Conservation (phyloP, 2,329 filamentous ascomycete genomes). For the Falciphora oryzae region DNA sequence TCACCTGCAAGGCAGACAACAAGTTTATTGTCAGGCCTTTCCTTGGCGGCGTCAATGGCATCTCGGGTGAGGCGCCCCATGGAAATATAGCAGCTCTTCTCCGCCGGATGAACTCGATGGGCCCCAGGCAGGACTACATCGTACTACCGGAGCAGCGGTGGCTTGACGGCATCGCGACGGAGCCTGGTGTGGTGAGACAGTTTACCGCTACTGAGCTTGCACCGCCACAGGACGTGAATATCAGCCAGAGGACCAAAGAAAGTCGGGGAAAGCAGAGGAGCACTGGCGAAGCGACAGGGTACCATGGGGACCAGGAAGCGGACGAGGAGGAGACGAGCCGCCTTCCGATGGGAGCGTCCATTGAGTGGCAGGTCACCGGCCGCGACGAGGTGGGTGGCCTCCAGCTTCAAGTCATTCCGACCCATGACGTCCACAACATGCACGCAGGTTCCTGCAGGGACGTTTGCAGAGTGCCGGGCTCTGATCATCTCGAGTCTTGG, state of each 20-base stretch:
- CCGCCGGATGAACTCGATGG: neutral
- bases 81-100: constrained; percentile 4
- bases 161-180: constrained; percentile 10
- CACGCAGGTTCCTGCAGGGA: neutral
- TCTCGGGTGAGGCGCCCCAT: constrained; percentile 10
- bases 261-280: no score
- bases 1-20: neutral
- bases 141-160: constrained; percentile 8
- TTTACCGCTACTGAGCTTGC: constrained; percentile 12
- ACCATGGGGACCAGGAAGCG: neutral
- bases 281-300: neutral
- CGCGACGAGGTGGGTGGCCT: constrained; percentile 9
- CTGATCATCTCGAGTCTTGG: no score
- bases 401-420: constrained; percentile 11
- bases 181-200: constrained; percentile 11
- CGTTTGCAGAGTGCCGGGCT: neutral
- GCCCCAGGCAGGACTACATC: constrained; percentile 10
- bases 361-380: constrained; percentile 11
- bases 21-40: constrained; percentile 12
- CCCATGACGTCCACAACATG: neutral
- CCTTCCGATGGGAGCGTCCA: neutral
- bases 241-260: no score
- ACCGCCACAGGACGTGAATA: neutral
- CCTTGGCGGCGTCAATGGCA: constrained; percentile 11
- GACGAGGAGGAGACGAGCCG: neutral